Base-by-base conservation (phyloP, 371 early-diverging fungal genomes). In the Batkoa obscura region DNA sequence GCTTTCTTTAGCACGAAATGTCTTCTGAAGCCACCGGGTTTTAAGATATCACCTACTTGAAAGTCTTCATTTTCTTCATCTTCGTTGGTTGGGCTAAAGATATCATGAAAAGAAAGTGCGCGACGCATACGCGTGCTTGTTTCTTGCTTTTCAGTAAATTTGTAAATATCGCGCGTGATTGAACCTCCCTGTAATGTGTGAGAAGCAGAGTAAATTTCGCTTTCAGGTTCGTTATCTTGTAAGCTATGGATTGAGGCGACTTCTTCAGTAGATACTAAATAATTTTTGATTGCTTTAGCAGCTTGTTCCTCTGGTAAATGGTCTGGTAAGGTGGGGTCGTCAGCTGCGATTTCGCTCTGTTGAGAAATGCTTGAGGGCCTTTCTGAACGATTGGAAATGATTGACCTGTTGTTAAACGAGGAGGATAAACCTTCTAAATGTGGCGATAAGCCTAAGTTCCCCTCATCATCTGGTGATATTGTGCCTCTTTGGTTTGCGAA, bases 1-100 rank as follows among this genome's bases (percentile, higher is more conserved):
- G 92, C 92, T 55, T 79, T 73, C 57, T 74, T 75, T 30, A 76
- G 68, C 33, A 94, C 71, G 69, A 81, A 85, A 58, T 88, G 80
- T 1, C 95, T 76, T 36, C 94, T 72, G 67, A 95, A 90, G 15
- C 86, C 88, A 55, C 95, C 95, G 1, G 95, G 94, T 45, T 74
- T 72, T 48, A 58, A 43, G 6, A 62, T 61, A 54, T 43, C 56
- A 9, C 47, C 58, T 32, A 50, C 53, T 50, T 5, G 52, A 39
- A 36, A 58, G n/a, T n/a, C n/a, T n/a, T n/a, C n/a, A n/a, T n/a
- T n/a, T 36, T 39, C 32, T 3, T 37, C 10, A 3, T 39, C 58
- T 1, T 43, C 15, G 4, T 33, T 52, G 37, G 37, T 15, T n/a
- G n/a, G n/a, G n/a, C n/a, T n/a, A n/a, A n/a, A n/a, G n/a, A n/a